Conservation (phyloP, 352 stramenopile genomes). For the Peronospora belbahrii region DNA sequence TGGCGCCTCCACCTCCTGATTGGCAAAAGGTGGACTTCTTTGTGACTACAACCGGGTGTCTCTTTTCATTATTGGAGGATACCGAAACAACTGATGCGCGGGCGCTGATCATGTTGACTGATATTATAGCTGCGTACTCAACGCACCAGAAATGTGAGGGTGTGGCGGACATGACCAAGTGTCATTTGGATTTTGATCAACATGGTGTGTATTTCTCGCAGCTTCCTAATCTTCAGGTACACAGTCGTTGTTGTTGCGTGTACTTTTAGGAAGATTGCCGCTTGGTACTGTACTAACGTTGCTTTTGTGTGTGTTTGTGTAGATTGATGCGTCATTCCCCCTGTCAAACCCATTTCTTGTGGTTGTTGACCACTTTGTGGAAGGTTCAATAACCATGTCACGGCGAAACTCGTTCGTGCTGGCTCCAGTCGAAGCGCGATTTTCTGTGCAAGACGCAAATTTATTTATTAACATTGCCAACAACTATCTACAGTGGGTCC, state of each 20-base stretch:
- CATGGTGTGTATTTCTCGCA: conserved; percentile 81
- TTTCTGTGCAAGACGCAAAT: conserved; percentile 81
- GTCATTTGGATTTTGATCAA: conserved; percentile 73
- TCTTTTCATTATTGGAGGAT: conserved; percentile 79
- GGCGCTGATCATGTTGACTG: conserved; percentile 67
- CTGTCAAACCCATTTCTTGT: conserved; percentile 77
- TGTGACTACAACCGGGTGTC: conserved; percentile 54
- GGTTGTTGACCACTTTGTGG: conserved; percentile 75
- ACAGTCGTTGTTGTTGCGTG: not conserved
- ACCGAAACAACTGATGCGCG: conserved; percentile 60
- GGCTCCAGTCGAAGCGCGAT: conserved; percentile 72
- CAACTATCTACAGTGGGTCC: conserved; percentile 69
- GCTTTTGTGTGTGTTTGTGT: conserved; percentile 4
- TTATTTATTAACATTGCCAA: conserved; percentile 81
- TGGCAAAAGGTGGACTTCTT: conserved; percentile 80
- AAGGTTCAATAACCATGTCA: conserved; percentile 42
- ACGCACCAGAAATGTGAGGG: conserved; percentile 51
- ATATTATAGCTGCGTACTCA: conserved; percentile 56
- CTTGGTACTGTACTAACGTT: not conserved
- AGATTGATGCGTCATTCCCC: conserved; percentile 82
- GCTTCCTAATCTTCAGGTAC: conserved; percentile 74
- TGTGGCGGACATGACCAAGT: conserved; percentile 62
- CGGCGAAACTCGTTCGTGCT: conserved; percentile 75
- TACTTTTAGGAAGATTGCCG: not conserved
- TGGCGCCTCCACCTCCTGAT: conserved; percentile 47